These are phyloP conservation scores for Dipteronia dyeriana DNA, from an alignment of 345 rosid genomes.

Conservation along the genomic window DNA sequence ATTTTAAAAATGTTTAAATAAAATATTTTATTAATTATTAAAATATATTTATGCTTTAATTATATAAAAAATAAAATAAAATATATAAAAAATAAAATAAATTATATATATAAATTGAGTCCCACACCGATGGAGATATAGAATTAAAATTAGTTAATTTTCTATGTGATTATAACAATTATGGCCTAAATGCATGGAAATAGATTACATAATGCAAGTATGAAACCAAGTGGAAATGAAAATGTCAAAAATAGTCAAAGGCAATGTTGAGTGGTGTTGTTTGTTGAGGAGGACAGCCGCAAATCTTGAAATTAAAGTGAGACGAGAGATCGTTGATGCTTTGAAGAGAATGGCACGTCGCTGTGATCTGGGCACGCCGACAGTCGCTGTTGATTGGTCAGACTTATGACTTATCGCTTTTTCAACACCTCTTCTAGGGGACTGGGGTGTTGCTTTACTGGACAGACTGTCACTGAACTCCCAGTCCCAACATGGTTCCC, in stretches of 20 bases:
- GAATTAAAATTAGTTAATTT: too few species aligned
- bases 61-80: too few species aligned
- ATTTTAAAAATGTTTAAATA: too few species aligned
- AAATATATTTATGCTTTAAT: too few species aligned
- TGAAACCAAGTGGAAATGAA: not conserved
- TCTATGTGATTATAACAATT: too few species aligned
- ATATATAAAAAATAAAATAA: too few species aligned
- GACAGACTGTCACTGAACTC: conserved; percentile 6
- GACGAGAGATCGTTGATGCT: not conserved
- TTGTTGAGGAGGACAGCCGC: conserved; percentile 21
- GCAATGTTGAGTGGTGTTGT: not conserved
- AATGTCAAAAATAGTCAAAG: conserved; percentile 2
- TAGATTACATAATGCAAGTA: too few species aligned
- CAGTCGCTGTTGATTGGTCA: conserved; percentile 26
- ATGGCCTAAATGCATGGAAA: too few species aligned
- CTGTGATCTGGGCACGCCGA: conserved; percentile 27
- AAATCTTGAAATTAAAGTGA: conserved; percentile 19
- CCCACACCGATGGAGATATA: too few species aligned
- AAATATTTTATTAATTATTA: too few species aligned
- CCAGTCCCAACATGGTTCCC: conserved; percentile 24
- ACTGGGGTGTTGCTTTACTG: not conserved
- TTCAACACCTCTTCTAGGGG: not conserved
- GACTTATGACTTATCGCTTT: not conserved
- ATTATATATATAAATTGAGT: too few species aligned
- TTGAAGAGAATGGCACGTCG: conserved; percentile 15